Evolutionary conservation across 2,329 filamentous ascomycete genomes (phyloP), one percentile per base, ranked within the genome.

Genomic region (Rhynchosporium graminicola): DNA sequence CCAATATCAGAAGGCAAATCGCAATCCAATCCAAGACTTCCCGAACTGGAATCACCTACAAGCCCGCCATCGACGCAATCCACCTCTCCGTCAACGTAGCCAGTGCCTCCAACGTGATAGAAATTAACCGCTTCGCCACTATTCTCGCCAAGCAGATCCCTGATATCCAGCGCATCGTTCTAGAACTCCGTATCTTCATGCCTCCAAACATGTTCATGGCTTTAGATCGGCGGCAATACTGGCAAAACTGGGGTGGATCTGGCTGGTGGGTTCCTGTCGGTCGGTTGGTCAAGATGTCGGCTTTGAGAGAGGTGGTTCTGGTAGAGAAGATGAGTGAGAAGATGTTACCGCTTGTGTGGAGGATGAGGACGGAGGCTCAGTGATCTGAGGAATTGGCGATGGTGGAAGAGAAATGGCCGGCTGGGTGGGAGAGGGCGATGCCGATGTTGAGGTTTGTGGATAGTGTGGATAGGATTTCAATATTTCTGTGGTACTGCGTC

Each of bases 311-410:
- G 20, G 52, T 61, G 2, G 10, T 57, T 7, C 4, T 61, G 10
- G 26, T 57, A 26, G 28, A 13, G 29, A 15, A 38, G 5, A 45
- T 50, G 43, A 54, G 33, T 20, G 33, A 51, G 26, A 57, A 40
- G 9, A 57, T 61, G 45, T 36, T 61, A 33, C 59, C 59, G 33
- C 28, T 42, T 48, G 59, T 51, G 5, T 61, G 59, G 59, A 57
- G 38, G 52, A 33, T 8, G 38, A 48, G 51, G 40, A 50, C 43
- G 29, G 52, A 61, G 36, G 13, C 36, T 4, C 59, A 61, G 42
- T 61, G 59, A 52, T 28, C 36, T 2, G 59, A 51, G 43, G 59
- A 61, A 45, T 29, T 61, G 15, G 10, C 20, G 52, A 61, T 57
- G 36, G 33, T 48, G 6, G 36, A 29, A 20, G 52, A 61, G 10